Evolutionary conservation across 1,284 basidiomycete genomes (phyloP), one percentile per base, ranked within the genome.

Genomic region (Melampsora medusae): DNA sequence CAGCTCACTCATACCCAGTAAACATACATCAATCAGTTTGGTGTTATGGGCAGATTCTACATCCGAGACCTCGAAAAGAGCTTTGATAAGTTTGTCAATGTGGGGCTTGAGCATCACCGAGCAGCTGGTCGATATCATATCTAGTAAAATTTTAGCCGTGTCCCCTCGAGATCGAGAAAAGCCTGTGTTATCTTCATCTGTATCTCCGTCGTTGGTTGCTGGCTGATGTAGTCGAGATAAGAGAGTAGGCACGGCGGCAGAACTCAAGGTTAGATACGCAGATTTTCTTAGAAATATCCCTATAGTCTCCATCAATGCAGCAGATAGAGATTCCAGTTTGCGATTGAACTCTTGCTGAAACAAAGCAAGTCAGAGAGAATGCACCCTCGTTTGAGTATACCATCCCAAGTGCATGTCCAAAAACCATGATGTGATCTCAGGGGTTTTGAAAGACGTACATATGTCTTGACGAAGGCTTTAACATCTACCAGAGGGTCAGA

Each of bases 401-500:
- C 31, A 62, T 77, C 62, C 22, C 66, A 25, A 38, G 17, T n/a
- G 19, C 14, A 72, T 46, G 31, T 10, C 60, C 28, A 14, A 61
- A 35, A 17, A 19, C 22, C 33, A 25, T 68, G 50, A 25, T 53
- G 0, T 17, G 42, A 46, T 46, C 42, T 16, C 42, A 17, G 56
- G 17, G 4, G 33, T 2, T 68, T 31, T 64, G 62, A 53, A 19
- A 25, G 0, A 84, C 87, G 80, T 48, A 92, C 92, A 64, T 87
- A 87, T 9, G 91, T 86, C 83, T 96, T 97, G 77, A 91, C 85
- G 1, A 95, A 86, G 4, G 87, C 86, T 81, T 91, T 92, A 35
- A 98, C 84, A 81, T 96, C 92, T 0, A 90, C 90, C 79, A 92
- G 89, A 0, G 90, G 86, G 82, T 97, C 93, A 84, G 92, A 87